These are phyloP conservation scores for Acacia confusa DNA, from an alignment of 306 rosid genomes.

Conservation along the genomic window DNA sequence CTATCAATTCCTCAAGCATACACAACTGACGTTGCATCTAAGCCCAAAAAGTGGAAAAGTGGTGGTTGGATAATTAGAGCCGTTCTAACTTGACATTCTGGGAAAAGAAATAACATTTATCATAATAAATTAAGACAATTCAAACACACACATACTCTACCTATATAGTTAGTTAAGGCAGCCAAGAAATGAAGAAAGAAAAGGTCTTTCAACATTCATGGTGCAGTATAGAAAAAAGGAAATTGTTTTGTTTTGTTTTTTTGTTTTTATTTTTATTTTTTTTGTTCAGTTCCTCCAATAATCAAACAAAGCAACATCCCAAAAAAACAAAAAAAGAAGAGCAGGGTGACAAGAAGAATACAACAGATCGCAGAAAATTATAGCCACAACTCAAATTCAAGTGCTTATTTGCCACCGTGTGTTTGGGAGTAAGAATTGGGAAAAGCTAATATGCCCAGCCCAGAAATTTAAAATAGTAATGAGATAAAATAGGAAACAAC, in stretches of 20 bases:
- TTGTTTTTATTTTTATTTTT: too few relatives aligned
- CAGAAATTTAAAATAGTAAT: too few relatives aligned
- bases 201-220: not conserved
- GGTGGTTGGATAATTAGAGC: not conserved
- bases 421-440: too few relatives aligned
- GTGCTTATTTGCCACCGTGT: too few relatives aligned
- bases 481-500: too few relatives aligned
- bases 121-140: not conserved
- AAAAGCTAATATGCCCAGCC: too few relatives aligned
- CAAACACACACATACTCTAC: not conserved
- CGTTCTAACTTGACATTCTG: not conserved
- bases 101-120: not conserved
- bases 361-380: slow-evolving; percentile 33
- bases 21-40: not conserved
- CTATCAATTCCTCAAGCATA: not conserved
- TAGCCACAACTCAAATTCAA: slow-evolving; percentile 2
- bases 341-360: slow-evolving; percentile 12
- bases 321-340: not conserved
- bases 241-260: too few relatives aligned
- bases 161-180: not conserved
- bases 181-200: not conserved
- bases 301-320: slow-evolving; percentile 6
- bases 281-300: not conserved
- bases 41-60: not conserved
- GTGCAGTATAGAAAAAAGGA: not conserved